These are phyloP conservation scores for Lactifluus pinguis DNA, from an alignment of 768 basidiomycete species.

Conservation along the genomic window DNA sequence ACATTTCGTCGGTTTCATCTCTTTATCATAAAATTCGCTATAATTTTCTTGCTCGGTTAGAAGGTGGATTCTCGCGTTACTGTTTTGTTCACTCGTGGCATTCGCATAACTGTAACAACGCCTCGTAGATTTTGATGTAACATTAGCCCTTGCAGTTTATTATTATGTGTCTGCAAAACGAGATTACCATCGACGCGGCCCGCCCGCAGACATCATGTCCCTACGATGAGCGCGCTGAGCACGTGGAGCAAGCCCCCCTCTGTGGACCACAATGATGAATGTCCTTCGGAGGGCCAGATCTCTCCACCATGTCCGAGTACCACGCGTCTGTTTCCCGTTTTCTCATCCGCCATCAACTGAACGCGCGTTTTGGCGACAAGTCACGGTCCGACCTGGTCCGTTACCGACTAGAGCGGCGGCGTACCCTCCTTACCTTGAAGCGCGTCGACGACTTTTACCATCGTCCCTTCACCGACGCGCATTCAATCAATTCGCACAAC, in stretches of 20 bases:
- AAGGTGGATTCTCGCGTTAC: background rate
- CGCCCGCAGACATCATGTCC: too few relatives aligned
- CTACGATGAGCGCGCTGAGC: too few relatives aligned
- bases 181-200: too few relatives aligned
- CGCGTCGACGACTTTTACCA: too few relatives aligned
- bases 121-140: too few relatives aligned
- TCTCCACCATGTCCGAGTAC: background rate
- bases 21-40: background rate
- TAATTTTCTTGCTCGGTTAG: background rate
- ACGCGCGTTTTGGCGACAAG: background rate
- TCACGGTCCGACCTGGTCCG: slow-evolving; percentile 2
- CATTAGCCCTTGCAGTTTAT: too few relatives aligned
- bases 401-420: background rate
- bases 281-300: background rate
- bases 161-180: too few relatives aligned
- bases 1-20: background rate
- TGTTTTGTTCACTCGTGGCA: background rate
- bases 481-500: slow-evolving; percentile 3
- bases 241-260: background rate
- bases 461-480: background rate
- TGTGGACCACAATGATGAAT: background rate
- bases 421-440: too few relatives aligned
- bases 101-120: too few relatives aligned
- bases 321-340: background rate
- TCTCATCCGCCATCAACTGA: background rate